Conservation (phyloP, 306 rosid species). For the Glycine tomentella region DNA sequence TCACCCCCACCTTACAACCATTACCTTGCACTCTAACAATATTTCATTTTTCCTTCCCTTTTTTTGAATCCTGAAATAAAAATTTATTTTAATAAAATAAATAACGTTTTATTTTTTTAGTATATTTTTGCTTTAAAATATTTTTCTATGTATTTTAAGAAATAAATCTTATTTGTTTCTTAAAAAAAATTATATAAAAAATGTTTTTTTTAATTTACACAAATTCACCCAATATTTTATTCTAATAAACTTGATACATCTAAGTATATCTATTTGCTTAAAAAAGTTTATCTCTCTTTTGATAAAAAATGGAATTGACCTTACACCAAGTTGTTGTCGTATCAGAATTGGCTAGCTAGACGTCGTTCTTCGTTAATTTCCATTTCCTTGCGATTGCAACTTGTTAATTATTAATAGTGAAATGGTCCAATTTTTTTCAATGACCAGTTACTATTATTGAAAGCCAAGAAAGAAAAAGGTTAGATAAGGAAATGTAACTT, state of each 20-base stretch:
- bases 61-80: too few relatives aligned
- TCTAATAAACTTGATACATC: background rate
- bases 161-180: too few relatives aligned
- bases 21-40: background rate
- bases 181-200: too few relatives aligned
- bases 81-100: too few relatives aligned
- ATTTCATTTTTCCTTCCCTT: background rate
- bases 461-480: slow-evolving; percentile 15
- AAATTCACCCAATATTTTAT: too few relatives aligned
- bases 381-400: slow-evolving; percentile 4
- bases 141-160: too few relatives aligned
- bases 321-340: slow-evolving; percentile 32
- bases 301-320: slow-evolving; percentile 40
- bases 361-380: slow-evolving; percentile 30
- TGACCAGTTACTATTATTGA: slow-evolving; percentile 22
- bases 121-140: too few relatives aligned
- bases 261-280: background rate
- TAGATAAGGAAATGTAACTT: slow-evolving; percentile 24
- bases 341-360: background rate
- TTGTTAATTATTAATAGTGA: slow-evolving; percentile 5
- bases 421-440: background rate
- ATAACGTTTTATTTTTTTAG: too few relatives aligned
- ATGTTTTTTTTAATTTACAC: too few relatives aligned
- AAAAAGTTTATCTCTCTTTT: background rate
- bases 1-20: slow-evolving; percentile 28